These are phyloP conservation scores for Rhizopus stolonifer DNA, from an alignment of 371 early-diverging fungal genomes.

Conservation along the genomic window DNA sequence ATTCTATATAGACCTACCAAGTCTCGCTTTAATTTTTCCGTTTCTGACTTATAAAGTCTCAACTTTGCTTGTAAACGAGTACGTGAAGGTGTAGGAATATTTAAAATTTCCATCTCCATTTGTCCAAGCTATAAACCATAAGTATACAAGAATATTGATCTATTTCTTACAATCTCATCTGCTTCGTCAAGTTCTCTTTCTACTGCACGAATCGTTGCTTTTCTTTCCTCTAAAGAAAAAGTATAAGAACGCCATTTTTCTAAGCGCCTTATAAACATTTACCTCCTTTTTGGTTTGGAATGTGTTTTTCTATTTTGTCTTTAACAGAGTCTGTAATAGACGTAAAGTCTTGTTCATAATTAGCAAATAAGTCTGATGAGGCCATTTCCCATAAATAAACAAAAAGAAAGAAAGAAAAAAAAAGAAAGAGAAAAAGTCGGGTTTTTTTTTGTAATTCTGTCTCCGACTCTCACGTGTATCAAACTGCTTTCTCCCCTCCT, in stretches of 20 bases:
- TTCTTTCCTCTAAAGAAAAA: slow-evolving; percentile 78
- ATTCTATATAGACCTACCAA: no score
- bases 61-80: slow-evolving; percentile 72
- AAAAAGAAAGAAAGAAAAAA: slow-evolving; percentile 1
- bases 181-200: slow-evolving; percentile 91
- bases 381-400: slow-evolving; percentile 24
- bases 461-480: slow-evolving; percentile 8
- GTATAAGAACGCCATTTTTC: no score
- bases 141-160: neutral
- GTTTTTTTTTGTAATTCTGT: neutral
- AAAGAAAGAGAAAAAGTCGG: no score
- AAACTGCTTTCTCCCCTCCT: no score
- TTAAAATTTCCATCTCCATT: slow-evolving; percentile 89
- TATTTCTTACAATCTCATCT: slow-evolving; percentile 77
- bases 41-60: slow-evolving; percentile 73
- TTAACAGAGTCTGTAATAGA: slow-evolving; percentile 62
- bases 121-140: slow-evolving; percentile 66
- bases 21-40: slow-evolving; percentile 74
- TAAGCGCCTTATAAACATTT: slow-evolving; percentile 8
- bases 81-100: slow-evolving; percentile 68
- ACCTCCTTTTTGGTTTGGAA: slow-evolving; percentile 65
- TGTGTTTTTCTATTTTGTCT: slow-evolving; percentile 59
- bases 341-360: slow-evolving; percentile 85
- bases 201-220: slow-evolving; percentile 69
- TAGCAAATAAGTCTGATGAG: slow-evolving; percentile 73